Conservation (phyloP, 1,284 basidiomycete species). For the Vanrija sp. region DNA sequence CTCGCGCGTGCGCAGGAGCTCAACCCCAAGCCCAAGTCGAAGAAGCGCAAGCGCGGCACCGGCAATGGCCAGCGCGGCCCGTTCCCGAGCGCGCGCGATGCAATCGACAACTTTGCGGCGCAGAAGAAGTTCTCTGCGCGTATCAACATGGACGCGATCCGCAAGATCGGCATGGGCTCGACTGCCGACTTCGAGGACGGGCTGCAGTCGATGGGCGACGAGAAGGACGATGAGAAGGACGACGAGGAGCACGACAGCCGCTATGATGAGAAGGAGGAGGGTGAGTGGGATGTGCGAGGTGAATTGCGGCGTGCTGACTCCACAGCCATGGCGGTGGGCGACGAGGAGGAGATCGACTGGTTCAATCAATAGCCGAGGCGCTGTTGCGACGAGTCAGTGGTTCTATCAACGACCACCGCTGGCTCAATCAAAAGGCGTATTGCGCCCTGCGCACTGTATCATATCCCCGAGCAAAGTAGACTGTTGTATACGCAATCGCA, state of each 20-base stretch:
- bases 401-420: too few species aligned
- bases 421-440: too few species aligned
- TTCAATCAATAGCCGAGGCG: too few species aligned
- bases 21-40: slow-evolving; percentile 22
- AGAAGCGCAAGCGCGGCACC: slow-evolving; percentile 13
- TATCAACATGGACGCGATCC: slow-evolving; percentile 38
- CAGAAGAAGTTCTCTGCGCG: slow-evolving; percentile 41
- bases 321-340: too few species aligned
- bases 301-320: too few species aligned
- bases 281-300: too few species aligned
- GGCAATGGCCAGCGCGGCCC: slow-evolving; percentile 26
- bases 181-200: background rate
- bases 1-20: slow-evolving; percentile 27
- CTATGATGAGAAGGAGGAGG: background rate
- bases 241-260: slow-evolving; percentile 2
- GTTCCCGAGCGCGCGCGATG: slow-evolving; percentile 30
- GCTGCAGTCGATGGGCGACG: background rate
- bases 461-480: too few species aligned
- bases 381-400: too few species aligned
- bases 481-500: too few species aligned
- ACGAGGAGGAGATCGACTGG: too few species aligned
- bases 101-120: slow-evolving; percentile 31
- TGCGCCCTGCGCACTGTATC: too few species aligned
- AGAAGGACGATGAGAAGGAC: slow-evolving; percentile 4
- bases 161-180: slow-evolving; percentile 1